Conservation (phyloP, 352 stramenopile genomes). For the Phytophthora meadii region DNA sequence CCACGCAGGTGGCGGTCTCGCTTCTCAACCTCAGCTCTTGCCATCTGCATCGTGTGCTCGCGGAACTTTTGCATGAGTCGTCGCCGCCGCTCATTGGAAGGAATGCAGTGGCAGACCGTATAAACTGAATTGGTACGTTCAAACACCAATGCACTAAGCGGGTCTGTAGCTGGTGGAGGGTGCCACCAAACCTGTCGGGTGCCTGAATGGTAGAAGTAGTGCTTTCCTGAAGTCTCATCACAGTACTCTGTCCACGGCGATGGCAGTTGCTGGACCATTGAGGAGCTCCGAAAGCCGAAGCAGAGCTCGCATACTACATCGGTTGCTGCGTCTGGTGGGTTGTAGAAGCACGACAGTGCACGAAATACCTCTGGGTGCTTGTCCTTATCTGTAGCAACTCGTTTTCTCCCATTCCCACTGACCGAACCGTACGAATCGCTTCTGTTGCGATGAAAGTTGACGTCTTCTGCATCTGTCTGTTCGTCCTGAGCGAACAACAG, state of each 20-base stretch:
- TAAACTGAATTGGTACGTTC: constrained; percentile 62
- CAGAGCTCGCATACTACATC: constrained; percentile 63
- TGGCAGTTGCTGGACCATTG: constrained; percentile 44
- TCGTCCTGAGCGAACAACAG: constrained; percentile 45
- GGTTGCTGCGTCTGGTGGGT: constrained; percentile 48
- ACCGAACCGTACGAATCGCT: constrained; percentile 1
- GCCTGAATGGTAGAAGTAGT: constrained; percentile 60
- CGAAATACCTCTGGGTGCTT: constrained; percentile 34
- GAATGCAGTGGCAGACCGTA: constrained; percentile 68
- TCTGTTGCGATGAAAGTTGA: constrained; percentile 3
- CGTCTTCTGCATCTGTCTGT: neutral
- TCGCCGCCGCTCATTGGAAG: constrained; percentile 50
- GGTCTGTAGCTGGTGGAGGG: constrained; percentile 41
- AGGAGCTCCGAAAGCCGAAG: constrained; percentile 47
- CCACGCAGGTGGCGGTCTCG: constrained; percentile 56
- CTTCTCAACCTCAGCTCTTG: constrained; percentile 44
- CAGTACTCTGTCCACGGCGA: constrained; percentile 55
- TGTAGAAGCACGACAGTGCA: constrained; percentile 58
- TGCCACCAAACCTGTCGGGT: constrained; percentile 53
- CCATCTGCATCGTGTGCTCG: constrained; percentile 51
- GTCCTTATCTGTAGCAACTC: constrained; percentile 27
- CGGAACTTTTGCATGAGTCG: constrained; percentile 68
- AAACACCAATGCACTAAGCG: constrained; percentile 58
- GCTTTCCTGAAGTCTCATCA: constrained; percentile 52
- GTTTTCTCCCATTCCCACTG: neutral